These are phyloP conservation scores for Lagenidium giganteum DNA, from an alignment of 352 stramenopile genomes.

Conservation along the genomic window DNA sequence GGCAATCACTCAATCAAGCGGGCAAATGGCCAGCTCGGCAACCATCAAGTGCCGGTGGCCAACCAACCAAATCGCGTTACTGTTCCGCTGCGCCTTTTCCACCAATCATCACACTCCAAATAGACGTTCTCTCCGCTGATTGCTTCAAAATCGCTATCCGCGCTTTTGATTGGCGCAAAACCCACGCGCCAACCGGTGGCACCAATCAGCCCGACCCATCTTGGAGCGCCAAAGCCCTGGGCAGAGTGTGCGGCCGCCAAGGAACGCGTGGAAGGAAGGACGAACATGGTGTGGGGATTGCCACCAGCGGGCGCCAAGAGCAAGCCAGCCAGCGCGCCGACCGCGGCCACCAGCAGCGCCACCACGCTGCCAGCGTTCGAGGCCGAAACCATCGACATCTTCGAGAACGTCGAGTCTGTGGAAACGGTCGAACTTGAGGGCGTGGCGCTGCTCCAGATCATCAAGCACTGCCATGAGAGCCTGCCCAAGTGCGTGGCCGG, in stretches of 20 bases:
- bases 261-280: background rate
- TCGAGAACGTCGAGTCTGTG: constrained; percentile 60
- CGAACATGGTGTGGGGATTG: constrained; percentile 61
- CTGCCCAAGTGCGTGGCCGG: constrained; percentile 92
- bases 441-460: constrained; percentile 90
- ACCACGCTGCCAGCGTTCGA: constrained; percentile 11
- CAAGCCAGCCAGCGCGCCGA: constrained; percentile 8
- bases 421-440: constrained; percentile 73
- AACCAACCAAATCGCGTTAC: constrained; percentile 36
- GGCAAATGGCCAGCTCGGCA: too few species aligned
- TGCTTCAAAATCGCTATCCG: constrained; percentile 13
- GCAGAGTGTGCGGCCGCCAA: background rate
- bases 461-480: constrained; percentile 98
- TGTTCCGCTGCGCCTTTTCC: constrained; percentile 19
- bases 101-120: constrained; percentile 22
- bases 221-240: background rate
- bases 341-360: background rate
- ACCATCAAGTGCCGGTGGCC: too few species aligned
- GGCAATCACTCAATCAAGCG: too few species aligned
- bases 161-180: constrained; percentile 35
- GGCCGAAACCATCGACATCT: constrained; percentile 60
- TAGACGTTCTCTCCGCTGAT: constrained; percentile 1
- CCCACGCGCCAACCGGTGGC: constrained; percentile 18
- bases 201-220: constrained; percentile 34
- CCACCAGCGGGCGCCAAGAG: constrained; percentile 23